Evolutionary conservation across 306 rosid genomes (phyloP), one percentile per base, ranked within the genome.

Genomic region (Rosa rugosa): DNA sequence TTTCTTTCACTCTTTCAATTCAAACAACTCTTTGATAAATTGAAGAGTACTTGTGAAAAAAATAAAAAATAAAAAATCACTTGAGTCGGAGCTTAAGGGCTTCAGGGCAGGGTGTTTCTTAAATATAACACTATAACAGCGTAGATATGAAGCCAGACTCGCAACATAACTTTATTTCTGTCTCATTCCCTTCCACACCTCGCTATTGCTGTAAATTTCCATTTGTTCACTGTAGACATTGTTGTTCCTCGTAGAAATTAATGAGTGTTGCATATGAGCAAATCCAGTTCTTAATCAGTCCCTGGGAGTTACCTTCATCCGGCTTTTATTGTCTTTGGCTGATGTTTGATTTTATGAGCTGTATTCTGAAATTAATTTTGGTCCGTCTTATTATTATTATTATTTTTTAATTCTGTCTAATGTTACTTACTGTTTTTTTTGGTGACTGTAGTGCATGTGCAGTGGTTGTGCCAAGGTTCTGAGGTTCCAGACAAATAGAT

Each of bases 391-490:
- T 0, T 10, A 31, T 44, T 69, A 18, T 9, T 69, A n/a, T 62
- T 18, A 8, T 69, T 31, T 31, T 31, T 31, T 1, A 22, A 25
- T 49, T 76, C 38, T 81, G 71, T 62, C 49, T 56, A 69, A 64
- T 74, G 31, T 23, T 25, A 60, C 4, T 14, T 14, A 64, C 11
- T 6, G 34, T 59, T 76, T 76, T 50, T 6, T 50, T 66, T 34
- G 67, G 14, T 64, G 50, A 51, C 41, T 87, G 81, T 84, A 87
- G 90, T 87, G 88, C 80, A 82, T 87, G 88, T 87, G 86, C 78
- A 87, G 88, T 54, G 86, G 84, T 66, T 87, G 90, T 67, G 86
- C 90, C 42, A 84, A 82, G 79, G 77, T 85, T 71, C 75, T 84
- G 83, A 82, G 80, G 81, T 78, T 76, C 75, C 86, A 83, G 76